These are phyloP conservation scores for Linnemannia schmuckeri DNA, from an alignment of 192 early-diverging fungal species.

Conservation along the genomic window DNA sequence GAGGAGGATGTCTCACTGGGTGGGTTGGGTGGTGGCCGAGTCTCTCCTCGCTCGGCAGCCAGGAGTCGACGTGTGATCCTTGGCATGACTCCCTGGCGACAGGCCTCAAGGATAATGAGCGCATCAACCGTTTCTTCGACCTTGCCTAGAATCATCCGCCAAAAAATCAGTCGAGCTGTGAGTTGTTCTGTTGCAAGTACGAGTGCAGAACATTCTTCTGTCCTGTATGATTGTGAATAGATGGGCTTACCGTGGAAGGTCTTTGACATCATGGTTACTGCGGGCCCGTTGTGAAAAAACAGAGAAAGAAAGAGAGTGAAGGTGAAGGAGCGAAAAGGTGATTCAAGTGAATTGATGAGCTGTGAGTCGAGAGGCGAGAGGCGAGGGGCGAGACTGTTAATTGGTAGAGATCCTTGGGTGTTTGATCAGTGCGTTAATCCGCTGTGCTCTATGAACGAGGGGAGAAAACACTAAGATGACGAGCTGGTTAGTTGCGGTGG, in stretches of 20 bases:
- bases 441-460: no score
- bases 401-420: no score
- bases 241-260: conserved; percentile 27
- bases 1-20: background rate
- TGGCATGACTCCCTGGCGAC: conserved; percentile 49
- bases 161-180: background rate
- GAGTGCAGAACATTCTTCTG: no score
- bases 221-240: no score
- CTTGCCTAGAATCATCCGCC: conserved; percentile 7
- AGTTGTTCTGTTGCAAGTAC: background rate
- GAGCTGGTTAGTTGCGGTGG: background rate
- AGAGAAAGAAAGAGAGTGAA: no score
- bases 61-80: conserved; percentile 36
- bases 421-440: no score
- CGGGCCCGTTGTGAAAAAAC: background rate
- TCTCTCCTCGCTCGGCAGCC: conserved; percentile 37
- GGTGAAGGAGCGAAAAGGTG: background rate
- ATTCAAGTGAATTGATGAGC: background rate
- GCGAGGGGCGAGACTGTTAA: no score
- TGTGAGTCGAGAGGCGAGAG: no score
- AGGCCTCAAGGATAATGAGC: conserved; percentile 48
- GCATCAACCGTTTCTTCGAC: conserved; percentile 47
- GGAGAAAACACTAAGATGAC: background rate
- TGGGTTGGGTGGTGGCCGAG: background rate
- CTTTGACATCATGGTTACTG: conserved; percentile 15